Conservation (phyloP, 805 yeast genomes). For the Candida sphagnicola region DNA sequence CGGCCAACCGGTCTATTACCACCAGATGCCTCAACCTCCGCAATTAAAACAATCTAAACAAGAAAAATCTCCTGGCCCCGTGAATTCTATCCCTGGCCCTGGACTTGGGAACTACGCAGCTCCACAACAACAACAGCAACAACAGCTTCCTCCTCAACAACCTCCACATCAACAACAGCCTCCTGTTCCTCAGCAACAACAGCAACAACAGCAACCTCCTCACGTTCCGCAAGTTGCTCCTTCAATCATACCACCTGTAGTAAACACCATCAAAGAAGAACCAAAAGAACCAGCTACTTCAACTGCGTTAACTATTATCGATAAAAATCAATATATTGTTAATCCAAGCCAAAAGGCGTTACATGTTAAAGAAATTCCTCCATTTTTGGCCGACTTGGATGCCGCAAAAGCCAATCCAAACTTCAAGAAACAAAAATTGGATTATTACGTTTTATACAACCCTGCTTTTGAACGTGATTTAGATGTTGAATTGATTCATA, state of each 20-base stretch:
- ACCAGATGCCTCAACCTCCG: conserved; percentile 14
- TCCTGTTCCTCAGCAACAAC: conserved; percentile 7
- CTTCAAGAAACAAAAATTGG: conserved; percentile 76
- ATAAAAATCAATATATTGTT: conserved; percentile 39
- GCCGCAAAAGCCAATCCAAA: conserved; percentile 70
- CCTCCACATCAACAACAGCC: conserved; percentile 11
- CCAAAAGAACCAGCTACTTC: conserved; percentile 20
- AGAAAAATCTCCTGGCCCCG: not conserved
- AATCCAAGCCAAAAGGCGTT: conserved; percentile 42
- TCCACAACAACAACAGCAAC: conserved; percentile 9
- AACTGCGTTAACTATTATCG: conserved; percentile 32
- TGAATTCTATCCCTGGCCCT: conserved; percentile 12
- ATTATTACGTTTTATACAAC: conserved; percentile 85
- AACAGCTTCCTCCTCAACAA: conserved; percentile 10
- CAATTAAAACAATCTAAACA: conserved; percentile 24
- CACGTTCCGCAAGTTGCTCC: conserved; percentile 8
- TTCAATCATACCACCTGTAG: conserved; percentile 3
- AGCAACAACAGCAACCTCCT: conserved; percentile 10
- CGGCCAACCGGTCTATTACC: conserved; percentile 11
- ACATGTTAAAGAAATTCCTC: conserved; percentile 75
- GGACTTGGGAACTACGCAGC: conserved; percentile 13
- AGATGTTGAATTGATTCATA: conserved; percentile 85
- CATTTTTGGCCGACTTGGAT: conserved; percentile 77
- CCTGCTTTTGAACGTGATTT: conserved; percentile 65
- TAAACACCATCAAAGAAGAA: conserved; percentile 10